Evolutionary conservation across 768 basidiomycete species (phyloP).

Genomic region (Kwoniella europaea): DNA sequence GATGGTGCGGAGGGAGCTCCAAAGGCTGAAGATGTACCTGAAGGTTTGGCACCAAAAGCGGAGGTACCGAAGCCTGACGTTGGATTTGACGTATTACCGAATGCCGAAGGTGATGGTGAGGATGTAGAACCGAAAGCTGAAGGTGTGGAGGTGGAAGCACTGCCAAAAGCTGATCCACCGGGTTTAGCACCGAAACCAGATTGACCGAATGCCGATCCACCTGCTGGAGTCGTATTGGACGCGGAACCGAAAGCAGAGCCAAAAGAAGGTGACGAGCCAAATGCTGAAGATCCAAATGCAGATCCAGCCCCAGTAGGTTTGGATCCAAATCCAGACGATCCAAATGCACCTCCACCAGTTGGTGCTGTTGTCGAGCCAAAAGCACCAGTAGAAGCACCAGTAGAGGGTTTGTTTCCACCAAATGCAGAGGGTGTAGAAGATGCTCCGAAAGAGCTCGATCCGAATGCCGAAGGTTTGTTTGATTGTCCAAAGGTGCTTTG

Average conservation of each 20-base stretch:
- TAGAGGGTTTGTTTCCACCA: constrained; percentile 12
- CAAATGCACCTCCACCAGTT: constrained; percentile 22
- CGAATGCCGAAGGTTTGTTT: constrained; percentile 31
- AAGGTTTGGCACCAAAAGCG: constrained; percentile 35
- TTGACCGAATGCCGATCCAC: constrained; percentile 25
- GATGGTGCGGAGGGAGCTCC: constrained; percentile 16
- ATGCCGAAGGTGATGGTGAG: constrained; percentile 21
- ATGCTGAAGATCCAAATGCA: constrained; percentile 30
- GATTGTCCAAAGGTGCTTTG: constrained; percentile 29
- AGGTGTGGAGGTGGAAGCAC: not conserved
- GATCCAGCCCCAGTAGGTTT: constrained; percentile 12
- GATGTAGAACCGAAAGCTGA: constrained; percentile 36
- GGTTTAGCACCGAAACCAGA: not conserved
- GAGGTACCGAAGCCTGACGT: constrained; percentile 31
- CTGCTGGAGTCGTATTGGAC: constrained; percentile 19
- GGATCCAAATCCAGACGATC: constrained; percentile 25
- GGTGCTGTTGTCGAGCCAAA: constrained; percentile 24
- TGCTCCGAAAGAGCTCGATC: constrained; percentile 17
- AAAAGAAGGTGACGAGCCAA: constrained; percentile 25
- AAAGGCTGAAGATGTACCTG: constrained; percentile 12
- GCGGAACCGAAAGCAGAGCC: constrained; percentile 29
- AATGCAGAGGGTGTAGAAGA: constrained; percentile 17
- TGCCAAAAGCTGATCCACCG: constrained; percentile 24
- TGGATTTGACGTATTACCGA: constrained; percentile 12
- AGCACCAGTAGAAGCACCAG: not conserved